These are phyloP conservation scores for Colletotrichum somersetense DNA, from an alignment of 2,329 filamentous ascomycete genomes.

Conservation along the genomic window DNA sequence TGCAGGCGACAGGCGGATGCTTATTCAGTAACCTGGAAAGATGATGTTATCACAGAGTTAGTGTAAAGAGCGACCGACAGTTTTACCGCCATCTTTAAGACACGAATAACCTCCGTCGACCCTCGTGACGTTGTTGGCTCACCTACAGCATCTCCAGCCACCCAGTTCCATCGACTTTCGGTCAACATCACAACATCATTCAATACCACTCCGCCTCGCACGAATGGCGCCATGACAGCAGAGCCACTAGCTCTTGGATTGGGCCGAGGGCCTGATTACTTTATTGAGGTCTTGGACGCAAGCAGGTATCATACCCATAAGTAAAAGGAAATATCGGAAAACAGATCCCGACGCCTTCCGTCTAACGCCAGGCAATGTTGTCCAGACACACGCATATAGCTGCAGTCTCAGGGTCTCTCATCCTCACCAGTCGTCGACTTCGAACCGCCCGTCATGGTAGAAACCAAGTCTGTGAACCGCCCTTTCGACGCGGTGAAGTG, in stretches of 20 bases:
- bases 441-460: conserved; percentile 31
- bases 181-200: background rate
- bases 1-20: background rate
- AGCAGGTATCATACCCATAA: conserved; percentile 35
- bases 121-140: background rate
- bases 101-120: background rate
- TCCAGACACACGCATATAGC: background rate
- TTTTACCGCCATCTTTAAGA: background rate
- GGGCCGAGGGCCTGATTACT: background rate
- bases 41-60: background rate
- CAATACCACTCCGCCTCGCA: background rate
- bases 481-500: conserved; percentile 28
- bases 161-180: background rate
- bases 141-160: background rate
- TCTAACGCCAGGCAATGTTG: conserved; percentile 25
- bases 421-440: conserved; percentile 10
- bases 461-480: conserved; percentile 39
- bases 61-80: background rate
- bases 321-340: conserved; percentile 8
- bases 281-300: background rate
- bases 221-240: background rate
- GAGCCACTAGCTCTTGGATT: no score
- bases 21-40: background rate
- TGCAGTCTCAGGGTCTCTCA: conserved; percentile 10
- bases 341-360: conserved; percentile 2